phyloP scores from a whole-genome alignment of 257 asterid species.

The Eucommia ulmoides region DNA sequence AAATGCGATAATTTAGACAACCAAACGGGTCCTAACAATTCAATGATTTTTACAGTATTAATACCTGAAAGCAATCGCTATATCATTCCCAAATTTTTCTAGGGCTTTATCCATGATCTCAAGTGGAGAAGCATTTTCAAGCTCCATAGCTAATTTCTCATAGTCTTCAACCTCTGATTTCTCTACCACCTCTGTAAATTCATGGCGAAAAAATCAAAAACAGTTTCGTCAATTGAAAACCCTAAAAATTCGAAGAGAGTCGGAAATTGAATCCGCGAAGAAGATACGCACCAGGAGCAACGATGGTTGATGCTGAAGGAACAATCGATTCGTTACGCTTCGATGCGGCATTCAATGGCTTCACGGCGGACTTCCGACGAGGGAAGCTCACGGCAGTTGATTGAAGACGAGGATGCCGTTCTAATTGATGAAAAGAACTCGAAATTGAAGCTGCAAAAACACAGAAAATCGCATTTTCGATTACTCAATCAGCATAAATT shows the following conservation, averaged over 20 bases:
- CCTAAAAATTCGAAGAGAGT: not conserved
- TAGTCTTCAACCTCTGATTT: constrained; percentile 40
- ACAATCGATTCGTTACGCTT: not conserved
- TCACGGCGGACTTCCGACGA: not conserved
- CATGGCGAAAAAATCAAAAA: constrained; percentile 4
- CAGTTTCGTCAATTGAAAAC: constrained; percentile 1
- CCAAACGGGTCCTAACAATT: not conserved
- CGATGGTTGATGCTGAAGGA: not conserved
- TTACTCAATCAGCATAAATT: not conserved
- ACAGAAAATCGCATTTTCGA: not conserved
- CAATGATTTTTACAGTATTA: not conserved
- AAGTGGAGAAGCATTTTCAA: constrained; percentile 59
- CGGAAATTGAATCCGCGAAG: not conserved
- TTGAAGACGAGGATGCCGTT: not conserved
- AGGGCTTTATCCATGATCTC: constrained; percentile 73
- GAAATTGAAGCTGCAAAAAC: not conserved
- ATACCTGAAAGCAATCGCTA: constrained; percentile 86
- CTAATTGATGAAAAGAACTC: not conserved
- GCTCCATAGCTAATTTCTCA: constrained; percentile 41
- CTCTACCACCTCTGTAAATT: constrained; percentile 24
- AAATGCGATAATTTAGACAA: not conserved
- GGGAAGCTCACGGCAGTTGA: not conserved
- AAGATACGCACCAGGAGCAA: not conserved
- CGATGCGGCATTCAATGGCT: not conserved
- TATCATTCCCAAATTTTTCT: constrained; percentile 54